Percentiles rank a stretch among this genome's conserved stretches.
Evolutionary conservation across 1,284 basidiomycete species (phyloP).

Genomic region (Vanrija pseudolonga): DNA sequence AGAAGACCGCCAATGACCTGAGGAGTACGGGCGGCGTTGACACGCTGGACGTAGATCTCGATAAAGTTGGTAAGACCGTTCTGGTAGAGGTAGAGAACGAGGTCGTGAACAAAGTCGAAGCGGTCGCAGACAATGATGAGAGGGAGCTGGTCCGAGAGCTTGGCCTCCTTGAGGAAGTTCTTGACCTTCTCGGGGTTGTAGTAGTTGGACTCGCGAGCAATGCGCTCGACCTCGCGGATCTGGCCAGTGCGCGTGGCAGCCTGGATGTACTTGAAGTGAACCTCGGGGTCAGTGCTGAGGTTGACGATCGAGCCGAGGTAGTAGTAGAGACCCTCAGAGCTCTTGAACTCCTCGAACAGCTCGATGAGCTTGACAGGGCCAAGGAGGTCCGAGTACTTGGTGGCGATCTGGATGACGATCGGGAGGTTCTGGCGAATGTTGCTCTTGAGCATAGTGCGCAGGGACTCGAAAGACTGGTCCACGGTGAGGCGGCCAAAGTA

Average conservation of each 20-base stretch:
- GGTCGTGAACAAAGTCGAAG: slow-evolving; percentile 99
- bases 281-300: slow-evolving; percentile 91
- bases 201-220: slow-evolving; percentile 93
- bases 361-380: slow-evolving; percentile 97
- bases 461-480: slow-evolving; percentile 94
- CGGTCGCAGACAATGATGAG: slow-evolving; percentile 99
- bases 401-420: slow-evolving; percentile 95
- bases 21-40: slow-evolving; percentile 96
- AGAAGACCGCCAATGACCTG: slow-evolving; percentile 96
- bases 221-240: slow-evolving; percentile 97
- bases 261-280: slow-evolving; percentile 99
- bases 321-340: slow-evolving; percentile 97
- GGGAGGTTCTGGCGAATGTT: slow-evolving; percentile 98
- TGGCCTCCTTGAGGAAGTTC: slow-evolving; percentile 99
- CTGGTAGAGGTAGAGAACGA: slow-evolving; percentile 98
- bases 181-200: slow-evolving; percentile 99
- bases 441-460: slow-evolving; percentile 95
- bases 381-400: slow-evolving; percentile 97
- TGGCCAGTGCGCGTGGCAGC: slow-evolving; percentile 97
- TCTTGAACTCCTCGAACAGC: slow-evolving; percentile 98
- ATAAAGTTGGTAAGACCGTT: slow-evolving; percentile 96
- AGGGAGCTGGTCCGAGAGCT: slow-evolving; percentile 92
- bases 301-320: slow-evolving; percentile 97
- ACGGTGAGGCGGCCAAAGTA: slow-evolving; percentile 98
- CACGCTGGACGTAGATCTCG: slow-evolving; percentile 97